phyloP scores from a whole-genome alignment of 1,139 yeast genomes.

The Suhomyces wounanorum region DNA sequence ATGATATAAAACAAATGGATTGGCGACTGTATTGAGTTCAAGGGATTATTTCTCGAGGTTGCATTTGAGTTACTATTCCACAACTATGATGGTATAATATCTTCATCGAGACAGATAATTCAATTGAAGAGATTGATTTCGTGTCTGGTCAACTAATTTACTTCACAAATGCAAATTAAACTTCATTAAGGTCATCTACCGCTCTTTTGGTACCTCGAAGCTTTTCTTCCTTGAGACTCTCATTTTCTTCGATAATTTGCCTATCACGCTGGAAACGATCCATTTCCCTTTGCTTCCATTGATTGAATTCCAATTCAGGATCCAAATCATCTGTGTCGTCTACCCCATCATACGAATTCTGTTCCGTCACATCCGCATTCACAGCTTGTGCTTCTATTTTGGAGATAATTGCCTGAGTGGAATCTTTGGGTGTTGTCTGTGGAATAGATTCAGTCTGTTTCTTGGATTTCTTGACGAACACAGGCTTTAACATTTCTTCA shows the following conservation, averaged over 20 bases:
- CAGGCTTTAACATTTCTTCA: slow-evolving; percentile 9
- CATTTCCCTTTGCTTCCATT: slow-evolving; percentile 50
- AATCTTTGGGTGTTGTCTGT: neutral
- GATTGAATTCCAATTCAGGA: slow-evolving; percentile 46
- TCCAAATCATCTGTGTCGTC: slow-evolving; percentile 61
- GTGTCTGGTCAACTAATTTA: too few relatives aligned
- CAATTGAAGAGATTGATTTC: too few relatives aligned
- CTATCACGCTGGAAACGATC: slow-evolving; percentile 47
- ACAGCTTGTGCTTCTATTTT: slow-evolving; percentile 6
- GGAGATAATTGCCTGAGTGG: slow-evolving; percentile 2
- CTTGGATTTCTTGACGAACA: slow-evolving; percentile 8
- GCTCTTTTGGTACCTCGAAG: slow-evolving; percentile 18
- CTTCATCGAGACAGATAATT: too few relatives aligned
- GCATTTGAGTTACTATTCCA: too few relatives aligned
- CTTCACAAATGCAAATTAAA: neutral
- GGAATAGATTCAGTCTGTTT: neutral
- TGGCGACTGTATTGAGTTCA: too few relatives aligned
- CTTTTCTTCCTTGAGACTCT: slow-evolving; percentile 27
- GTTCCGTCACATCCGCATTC: neutral
- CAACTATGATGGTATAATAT: too few relatives aligned
- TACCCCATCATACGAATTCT: slow-evolving; percentile 26
- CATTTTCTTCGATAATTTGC: slow-evolving; percentile 33
- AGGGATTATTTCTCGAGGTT: too few relatives aligned
- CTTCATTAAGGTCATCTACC: slow-evolving; percentile 18
- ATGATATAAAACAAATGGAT: too few relatives aligned